Evolutionary conservation across 2,329 filamentous ascomycete species (phyloP).

Genomic region (Trichoderma pleuroti): DNA sequence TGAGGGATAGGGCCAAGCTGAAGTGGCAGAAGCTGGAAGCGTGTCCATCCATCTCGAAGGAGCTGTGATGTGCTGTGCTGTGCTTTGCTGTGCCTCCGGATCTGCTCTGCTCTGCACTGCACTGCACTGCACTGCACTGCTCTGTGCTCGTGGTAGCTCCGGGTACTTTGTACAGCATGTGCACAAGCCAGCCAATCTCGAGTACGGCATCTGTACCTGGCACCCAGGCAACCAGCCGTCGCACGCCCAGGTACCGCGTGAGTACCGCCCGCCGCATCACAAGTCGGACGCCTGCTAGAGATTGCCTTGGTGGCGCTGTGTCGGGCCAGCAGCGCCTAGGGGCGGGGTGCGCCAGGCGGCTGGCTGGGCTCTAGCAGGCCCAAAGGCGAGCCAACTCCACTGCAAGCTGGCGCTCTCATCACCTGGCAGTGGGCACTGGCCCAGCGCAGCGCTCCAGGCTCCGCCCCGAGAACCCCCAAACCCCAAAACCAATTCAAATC

Average conservation of each 20-base stretch:
- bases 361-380: constrained; percentile 9
- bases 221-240: too few species aligned
- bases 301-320: background rate
- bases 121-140: too few species aligned
- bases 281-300: background rate
- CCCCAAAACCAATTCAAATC: constrained; percentile 22
- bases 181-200: background rate
- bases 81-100: background rate
- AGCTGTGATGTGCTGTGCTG: background rate
- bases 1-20: background rate
- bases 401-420: constrained; percentile 12
- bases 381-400: constrained; percentile 13
- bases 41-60: background rate
- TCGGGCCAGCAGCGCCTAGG: constrained; percentile 13
- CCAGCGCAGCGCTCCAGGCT: background rate
- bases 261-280: background rate
- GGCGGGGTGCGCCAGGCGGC: constrained; percentile 17
- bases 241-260: background rate
- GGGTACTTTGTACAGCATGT: background rate
- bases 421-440: constrained; percentile 15
- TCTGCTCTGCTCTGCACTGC: too few species aligned
- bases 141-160: background rate
- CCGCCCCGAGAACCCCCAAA: constrained; percentile 21
- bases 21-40: background rate
- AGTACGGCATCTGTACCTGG: background rate